phyloP scores from a whole-genome alignment of 768 basidiomycete genomes.

The Rhodosporidiobolus odoratus region DNA sequence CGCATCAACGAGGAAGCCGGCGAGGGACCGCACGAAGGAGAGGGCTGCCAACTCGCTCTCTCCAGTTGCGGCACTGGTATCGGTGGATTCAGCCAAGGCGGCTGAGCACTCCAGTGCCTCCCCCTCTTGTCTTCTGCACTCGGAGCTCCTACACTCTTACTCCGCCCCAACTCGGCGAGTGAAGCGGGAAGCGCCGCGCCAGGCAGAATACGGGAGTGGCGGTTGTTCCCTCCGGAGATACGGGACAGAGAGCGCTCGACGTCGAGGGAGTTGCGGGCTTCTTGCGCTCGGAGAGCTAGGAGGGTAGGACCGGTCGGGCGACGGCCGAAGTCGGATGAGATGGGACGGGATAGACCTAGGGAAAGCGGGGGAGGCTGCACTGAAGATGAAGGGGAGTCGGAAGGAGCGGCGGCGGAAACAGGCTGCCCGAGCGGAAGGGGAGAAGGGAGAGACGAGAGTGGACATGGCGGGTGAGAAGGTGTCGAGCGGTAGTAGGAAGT shows the following conservation, averaged over 20 bases:
- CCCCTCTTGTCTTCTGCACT: no score
- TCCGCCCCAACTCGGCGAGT: neutral
- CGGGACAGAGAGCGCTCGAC: neutral
- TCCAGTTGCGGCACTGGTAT: no score
- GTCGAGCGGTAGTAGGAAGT: no score
- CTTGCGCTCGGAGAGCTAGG: neutral
- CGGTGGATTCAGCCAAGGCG: neutral
- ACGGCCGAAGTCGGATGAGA: constrained; percentile 16
- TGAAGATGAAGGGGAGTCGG: constrained; percentile 1
- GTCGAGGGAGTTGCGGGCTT: neutral
- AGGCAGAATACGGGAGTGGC: neutral
- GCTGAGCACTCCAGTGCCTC: no score
- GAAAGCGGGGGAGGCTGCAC: neutral
- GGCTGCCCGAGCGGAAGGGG: no score
- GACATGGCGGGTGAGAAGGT: no score
- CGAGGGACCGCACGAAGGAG: neutral
- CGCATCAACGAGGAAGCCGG: no score
- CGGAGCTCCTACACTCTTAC: no score
- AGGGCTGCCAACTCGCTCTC: neutral
- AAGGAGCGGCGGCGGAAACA: no score
- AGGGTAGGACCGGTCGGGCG: neutral
- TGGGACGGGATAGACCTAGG: constrained; percentile 2
- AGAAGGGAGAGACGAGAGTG: no score
- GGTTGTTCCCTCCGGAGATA: neutral
- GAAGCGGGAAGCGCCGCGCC: neutral